A percentile compares a stretch with the other conserved stretches of the same genome.
Conservation (phyloP, 805 yeast species). For the Huiozyma sinensis region DNA sequence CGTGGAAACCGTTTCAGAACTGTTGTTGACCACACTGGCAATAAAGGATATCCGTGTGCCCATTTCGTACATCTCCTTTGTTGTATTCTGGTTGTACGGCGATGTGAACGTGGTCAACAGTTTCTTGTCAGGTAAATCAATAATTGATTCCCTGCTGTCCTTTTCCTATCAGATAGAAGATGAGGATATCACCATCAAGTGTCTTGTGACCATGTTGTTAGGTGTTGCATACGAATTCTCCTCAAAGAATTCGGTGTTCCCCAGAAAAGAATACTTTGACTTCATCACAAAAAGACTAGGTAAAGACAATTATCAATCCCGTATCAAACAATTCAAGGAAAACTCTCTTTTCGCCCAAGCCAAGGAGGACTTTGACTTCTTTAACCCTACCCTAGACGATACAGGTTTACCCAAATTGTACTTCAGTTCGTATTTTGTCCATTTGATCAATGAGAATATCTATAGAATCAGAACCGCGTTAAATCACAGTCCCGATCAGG, state of each 20-base stretch:
- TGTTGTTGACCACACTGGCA: constrained; percentile 53
- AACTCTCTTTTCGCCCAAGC: constrained; percentile 44
- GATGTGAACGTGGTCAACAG: constrained; percentile 65
- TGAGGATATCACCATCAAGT: constrained; percentile 52
- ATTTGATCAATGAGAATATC: constrained; percentile 58
- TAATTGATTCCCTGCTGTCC: constrained; percentile 57
- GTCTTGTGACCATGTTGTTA: constrained; percentile 57
- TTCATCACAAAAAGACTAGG: constrained; percentile 67
- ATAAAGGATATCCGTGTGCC: constrained; percentile 64
- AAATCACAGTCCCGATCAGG: constrained; percentile 60
- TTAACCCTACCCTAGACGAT: constrained; percentile 50
- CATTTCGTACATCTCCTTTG: constrained; percentile 64
- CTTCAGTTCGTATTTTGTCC: constrained; percentile 54
- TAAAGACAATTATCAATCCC: constrained; percentile 63
- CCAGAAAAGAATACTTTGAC: constrained; percentile 49
- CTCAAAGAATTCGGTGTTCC: constrained; percentile 38
- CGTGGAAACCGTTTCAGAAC: constrained; percentile 69
- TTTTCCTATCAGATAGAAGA: constrained; percentile 44
- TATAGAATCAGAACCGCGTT: constrained; percentile 59
- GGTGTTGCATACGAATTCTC: constrained; percentile 84
- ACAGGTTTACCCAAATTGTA: constrained; percentile 83
- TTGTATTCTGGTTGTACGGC: constrained; percentile 70
- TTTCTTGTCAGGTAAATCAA: constrained; percentile 57
- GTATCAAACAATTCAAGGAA: constrained; percentile 63
- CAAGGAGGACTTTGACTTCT: constrained; percentile 36